phyloP scores from a whole-genome alignment of 2,329 filamentous ascomycete species.

The Ascochyta rabiei region DNA sequence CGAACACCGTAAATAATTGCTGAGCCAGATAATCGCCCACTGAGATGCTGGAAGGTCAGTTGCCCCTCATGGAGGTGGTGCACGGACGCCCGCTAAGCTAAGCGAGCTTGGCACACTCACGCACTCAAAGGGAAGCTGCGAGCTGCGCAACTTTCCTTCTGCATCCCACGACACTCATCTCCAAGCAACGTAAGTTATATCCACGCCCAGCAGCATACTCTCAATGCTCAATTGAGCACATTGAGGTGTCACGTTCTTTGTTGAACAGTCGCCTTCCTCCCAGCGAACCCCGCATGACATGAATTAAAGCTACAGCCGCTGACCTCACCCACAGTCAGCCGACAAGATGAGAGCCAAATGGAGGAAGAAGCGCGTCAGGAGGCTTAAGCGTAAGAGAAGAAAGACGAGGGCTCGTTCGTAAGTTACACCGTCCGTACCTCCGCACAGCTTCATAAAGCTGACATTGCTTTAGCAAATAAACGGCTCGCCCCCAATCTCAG shows the following conservation, averaged over 20 bases:
- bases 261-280: constrained; percentile 8
- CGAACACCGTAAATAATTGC: not conserved
- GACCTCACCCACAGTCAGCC: constrained; percentile 43
- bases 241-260: constrained; percentile 9
- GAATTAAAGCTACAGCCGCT: constrained; percentile 27
- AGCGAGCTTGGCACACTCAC: constrained; percentile 2
- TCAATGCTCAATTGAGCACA: constrained; percentile 34
- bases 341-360: constrained; percentile 91
- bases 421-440: constrained; percentile 51
- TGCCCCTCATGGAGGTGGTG: constrained; percentile 3
- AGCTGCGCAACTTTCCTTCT: constrained; percentile 35
- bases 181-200: constrained; percentile 49
- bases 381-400: constrained; percentile 99
- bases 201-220: constrained; percentile 4
- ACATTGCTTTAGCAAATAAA: constrained; percentile 53
- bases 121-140: constrained; percentile 22
- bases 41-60: constrained; percentile 1
- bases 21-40: not conserved
- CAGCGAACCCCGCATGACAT: constrained; percentile 18
- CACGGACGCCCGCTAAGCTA: constrained; percentile 7
- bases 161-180: constrained; percentile 52
- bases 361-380: constrained; percentile 99
- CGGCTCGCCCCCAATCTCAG: constrained; percentile 54
- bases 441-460: constrained; percentile 8
- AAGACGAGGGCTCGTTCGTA: constrained; percentile 99